Conservation (phyloP, 495 filamentous ascomycete genomes). For the Pyrenula massariospora region DNA sequence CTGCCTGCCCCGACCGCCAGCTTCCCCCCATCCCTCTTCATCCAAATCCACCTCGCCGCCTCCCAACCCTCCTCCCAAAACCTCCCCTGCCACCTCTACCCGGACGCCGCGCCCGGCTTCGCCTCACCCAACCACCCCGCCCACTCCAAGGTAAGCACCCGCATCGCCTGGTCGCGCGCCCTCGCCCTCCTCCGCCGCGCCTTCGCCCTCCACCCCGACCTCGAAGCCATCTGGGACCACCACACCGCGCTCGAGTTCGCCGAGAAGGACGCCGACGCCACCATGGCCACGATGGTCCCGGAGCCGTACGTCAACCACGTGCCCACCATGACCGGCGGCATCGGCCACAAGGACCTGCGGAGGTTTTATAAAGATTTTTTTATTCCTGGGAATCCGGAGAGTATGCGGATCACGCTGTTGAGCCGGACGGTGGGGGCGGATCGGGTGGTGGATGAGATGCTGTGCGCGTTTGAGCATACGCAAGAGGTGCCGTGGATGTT, state of each 20-base stretch:
- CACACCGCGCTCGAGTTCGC: conserved; percentile 33
- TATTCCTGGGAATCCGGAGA: conserved; percentile 55
- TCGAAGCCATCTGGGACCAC: conserved; percentile 48
- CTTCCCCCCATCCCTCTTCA: conserved; percentile 34
- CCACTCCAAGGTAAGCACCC: conserved; percentile 39
- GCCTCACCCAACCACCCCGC: conserved; percentile 40
- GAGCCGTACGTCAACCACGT: conserved; percentile 44
- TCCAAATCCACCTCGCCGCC: conserved; percentile 44
- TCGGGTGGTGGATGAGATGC: conserved; percentile 49
- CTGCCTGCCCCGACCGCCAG: conserved; percentile 36
- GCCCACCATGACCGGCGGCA: conserved; percentile 56
- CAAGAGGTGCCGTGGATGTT: conserved; percentile 68
- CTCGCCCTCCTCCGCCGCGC: conserved; percentile 38
- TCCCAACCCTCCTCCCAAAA: conserved; percentile 29
- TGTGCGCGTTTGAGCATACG: conserved; percentile 57
- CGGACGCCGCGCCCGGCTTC: conserved; percentile 39
- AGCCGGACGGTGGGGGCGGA: conserved; percentile 56
- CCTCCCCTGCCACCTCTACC: conserved; percentile 36
- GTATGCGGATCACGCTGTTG: conserved; percentile 56
- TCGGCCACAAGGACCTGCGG: conserved; percentile 54
- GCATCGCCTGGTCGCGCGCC: conserved; percentile 44
- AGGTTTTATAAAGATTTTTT: conserved; percentile 68
- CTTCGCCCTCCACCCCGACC: conserved; percentile 45
- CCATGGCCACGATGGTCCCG: conserved; percentile 39
- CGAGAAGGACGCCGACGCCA: conserved; percentile 26